Evolutionary conservation across 257 asterid genomes (phyloP), one percentile per base, ranked within the genome.

Genomic region (Striga asiatica): DNA sequence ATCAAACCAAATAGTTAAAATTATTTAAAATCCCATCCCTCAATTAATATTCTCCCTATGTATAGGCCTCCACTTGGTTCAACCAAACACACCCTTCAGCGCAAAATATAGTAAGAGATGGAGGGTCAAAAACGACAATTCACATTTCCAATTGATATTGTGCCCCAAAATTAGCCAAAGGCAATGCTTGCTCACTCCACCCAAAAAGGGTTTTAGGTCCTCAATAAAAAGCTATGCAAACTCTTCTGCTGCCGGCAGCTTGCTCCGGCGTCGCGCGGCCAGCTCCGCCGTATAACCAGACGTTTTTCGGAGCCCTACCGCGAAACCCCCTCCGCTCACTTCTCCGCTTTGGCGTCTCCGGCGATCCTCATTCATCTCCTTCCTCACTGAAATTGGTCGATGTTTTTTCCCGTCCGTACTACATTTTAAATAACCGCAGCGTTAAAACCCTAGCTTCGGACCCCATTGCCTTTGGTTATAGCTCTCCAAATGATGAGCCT

Each of bases 171-270:
- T 2, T 27, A 27, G 32, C 32, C 38, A 32, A 6, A 32, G 38
- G 2, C 38, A 5, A 32, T 7, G 1, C n/a, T n/a, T 27, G 32
- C n/a, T 37, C 17, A 31, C 58, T 37, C 60, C 6, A 17, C 41
- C n/a, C 22, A 12, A 11, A 28, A 35, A 7, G 38, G 18, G 61
- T 9, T 66, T 39, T 18, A 56, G 32, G 42, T 45, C 17, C 12
- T 5, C 6, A 43, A 39, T 12, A 19, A 20, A 13, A 46, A 71
- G 69, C 78, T 57, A 89, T 86, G 98, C 96, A 84, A 64, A 68
- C 95, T 66, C 78, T 89, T 39, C 77, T 89, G 54, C 64, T 65
- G 69, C 94, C 95, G 81, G 85, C 95, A 20, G 78, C 73, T 46
- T 81, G 78, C 67, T 71, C 88, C 78, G 81, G 74, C 75, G 47